A percentile compares a stretch with the other conserved stretches of the same genome.
phyloP scores from a whole-genome alignment of 768 basidiomycete genomes.

The Postia placenta region DNA sequence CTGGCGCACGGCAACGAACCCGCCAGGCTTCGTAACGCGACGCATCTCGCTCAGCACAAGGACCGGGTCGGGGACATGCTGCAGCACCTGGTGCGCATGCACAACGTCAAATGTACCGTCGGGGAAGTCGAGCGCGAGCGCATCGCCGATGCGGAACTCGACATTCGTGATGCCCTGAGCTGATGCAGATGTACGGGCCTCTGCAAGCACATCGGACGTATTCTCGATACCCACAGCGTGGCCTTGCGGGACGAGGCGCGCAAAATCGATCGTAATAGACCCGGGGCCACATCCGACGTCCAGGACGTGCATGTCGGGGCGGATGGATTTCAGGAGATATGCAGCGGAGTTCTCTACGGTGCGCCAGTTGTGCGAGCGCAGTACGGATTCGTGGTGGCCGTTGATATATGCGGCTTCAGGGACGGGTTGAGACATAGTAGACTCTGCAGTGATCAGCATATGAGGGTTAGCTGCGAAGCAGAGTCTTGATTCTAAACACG shows the following conservation, averaged over 20 bases:
- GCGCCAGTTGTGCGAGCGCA: slow-evolving; percentile 20
- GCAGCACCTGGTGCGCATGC: slow-evolving; percentile 43
- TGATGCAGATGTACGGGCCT: slow-evolving; percentile 27
- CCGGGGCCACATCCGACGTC: slow-evolving; percentile 51
- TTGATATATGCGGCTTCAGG: slow-evolving; percentile 15
- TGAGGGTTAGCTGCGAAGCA: too few relatives aligned
- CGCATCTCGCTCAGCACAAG: slow-evolving; percentile 39
- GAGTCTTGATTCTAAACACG: too few relatives aligned
- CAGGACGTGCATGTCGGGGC: slow-evolving; percentile 35
- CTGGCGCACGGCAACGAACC: slow-evolving; percentile 41
- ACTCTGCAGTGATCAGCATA: too few relatives aligned
- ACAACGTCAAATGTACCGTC: slow-evolving; percentile 44
- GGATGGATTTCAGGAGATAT: slow-evolving; percentile 32
- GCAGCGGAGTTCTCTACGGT: slow-evolving; percentile 38
- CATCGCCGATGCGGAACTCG: slow-evolving; percentile 34
- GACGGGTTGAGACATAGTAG: background rate
- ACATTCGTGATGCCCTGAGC: slow-evolving; percentile 30
- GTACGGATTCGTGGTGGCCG: slow-evolving; percentile 17
- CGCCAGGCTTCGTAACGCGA: slow-evolving; percentile 39
- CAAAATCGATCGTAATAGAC: slow-evolving; percentile 41
- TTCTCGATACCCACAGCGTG: slow-evolving; percentile 38
- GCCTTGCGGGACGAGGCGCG: slow-evolving; percentile 33
- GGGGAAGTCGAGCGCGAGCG: slow-evolving; percentile 28
- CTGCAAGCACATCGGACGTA: slow-evolving; percentile 25
- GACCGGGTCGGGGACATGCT: slow-evolving; percentile 39